These are phyloP conservation scores for Agaricus sinodeliciosus DNA, from an alignment of 768 basidiomycete genomes.

Conservation along the genomic window DNA sequence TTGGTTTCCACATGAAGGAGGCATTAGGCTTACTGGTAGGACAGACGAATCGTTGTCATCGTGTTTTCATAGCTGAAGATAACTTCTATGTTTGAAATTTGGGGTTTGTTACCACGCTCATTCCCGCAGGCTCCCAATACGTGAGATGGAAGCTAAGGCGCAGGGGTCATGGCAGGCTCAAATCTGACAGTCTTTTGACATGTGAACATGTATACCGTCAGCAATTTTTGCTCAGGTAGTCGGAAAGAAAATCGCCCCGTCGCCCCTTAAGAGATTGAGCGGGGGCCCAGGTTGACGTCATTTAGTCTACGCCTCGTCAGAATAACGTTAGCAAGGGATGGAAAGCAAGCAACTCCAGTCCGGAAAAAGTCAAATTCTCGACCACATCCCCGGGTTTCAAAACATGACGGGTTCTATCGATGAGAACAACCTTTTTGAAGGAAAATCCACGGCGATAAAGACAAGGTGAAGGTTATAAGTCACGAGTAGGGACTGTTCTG, in stretches of 20 bases:
- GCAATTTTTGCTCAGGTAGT: background rate
- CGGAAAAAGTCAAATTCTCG: background rate
- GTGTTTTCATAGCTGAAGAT: conserved; percentile 6
- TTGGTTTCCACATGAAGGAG: background rate
- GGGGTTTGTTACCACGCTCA: background rate
- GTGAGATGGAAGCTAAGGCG: background rate
- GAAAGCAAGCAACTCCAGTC: background rate
- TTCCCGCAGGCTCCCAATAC: background rate
- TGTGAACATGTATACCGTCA: background rate
- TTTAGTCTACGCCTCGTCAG: background rate
- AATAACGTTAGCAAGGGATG: background rate
- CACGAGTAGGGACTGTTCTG: conserved; percentile 7
- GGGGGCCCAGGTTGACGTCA: background rate
- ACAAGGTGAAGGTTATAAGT: conserved; percentile 2
- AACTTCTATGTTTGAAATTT: conserved; percentile 10
- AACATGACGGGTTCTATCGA: conserved; percentile 8
- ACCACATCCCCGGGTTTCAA: background rate
- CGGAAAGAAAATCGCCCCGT: background rate
- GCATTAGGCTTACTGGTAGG: background rate
- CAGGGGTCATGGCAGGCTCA: background rate
- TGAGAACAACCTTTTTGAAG: background rate
- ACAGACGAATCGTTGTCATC: conserved; percentile 4
- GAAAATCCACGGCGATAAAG: conserved; percentile 5
- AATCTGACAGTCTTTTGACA: conserved; percentile 5
- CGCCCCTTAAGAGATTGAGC: background rate